Conservation (phyloP, 179 eudicot genomes). For the Camellia oleifera region DNA sequence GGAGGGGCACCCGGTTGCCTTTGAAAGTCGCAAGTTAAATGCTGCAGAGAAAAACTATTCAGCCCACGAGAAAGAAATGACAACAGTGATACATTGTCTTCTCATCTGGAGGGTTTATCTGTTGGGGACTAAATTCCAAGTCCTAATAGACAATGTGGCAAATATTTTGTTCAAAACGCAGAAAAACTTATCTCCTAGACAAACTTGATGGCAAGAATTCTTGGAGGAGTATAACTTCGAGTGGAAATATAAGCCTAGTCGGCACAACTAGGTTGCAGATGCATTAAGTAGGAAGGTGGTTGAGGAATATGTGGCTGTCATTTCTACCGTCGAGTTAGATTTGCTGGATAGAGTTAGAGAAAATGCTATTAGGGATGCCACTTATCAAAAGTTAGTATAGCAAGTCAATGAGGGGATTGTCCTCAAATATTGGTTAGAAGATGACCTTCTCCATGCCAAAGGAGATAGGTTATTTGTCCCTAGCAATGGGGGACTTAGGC, state of each 20-base stretch:
- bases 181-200: background rate
- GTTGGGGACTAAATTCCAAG: background rate
- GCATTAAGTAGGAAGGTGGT: background rate
- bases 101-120: background rate
- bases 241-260: slow-evolving; percentile 7
- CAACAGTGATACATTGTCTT: background rate
- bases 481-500: background rate
- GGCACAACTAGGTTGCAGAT: slow-evolving; percentile 9
- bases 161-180: background rate
- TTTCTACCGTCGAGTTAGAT: background rate
- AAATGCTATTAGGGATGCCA: background rate
- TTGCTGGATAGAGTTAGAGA: background rate
- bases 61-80: slow-evolving; percentile 2
- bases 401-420: background rate
- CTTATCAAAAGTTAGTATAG: background rate
- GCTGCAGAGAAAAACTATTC: background rate
- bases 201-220: slow-evolving; percentile 14
- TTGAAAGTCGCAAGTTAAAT: slow-evolving; percentile 3
- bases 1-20: background rate
- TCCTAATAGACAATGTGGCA: slow-evolving; percentile 7
- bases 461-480: background rate
- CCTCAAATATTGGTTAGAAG: background rate
- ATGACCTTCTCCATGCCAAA: slow-evolving; percentile 5
- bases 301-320: background rate
- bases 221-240: slow-evolving; percentile 10